Base-by-base conservation (phyloP, 2,329 filamentous ascomycete genomes). In the Davidsoniella australis region DNA sequence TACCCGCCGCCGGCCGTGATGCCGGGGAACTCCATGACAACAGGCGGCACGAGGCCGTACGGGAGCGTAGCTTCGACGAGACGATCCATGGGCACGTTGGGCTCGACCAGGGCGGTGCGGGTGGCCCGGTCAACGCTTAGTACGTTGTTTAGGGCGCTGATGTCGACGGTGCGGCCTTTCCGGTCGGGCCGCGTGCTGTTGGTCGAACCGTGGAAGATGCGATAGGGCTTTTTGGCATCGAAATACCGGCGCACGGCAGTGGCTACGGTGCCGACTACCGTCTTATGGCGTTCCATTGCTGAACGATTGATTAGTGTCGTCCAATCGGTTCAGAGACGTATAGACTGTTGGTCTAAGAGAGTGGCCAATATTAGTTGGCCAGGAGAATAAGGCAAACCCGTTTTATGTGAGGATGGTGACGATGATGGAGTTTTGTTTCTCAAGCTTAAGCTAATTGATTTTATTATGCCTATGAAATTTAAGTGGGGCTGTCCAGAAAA, bases 1-100 rank as follows among this genome's bases (percentile, higher is more conserved):
- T 75, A 85, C 3, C 79, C 80, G 38, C 82, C 81, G 20, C 81
- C 81, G 2, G 76, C 78, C 0, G 81, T 85, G 61, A 85, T 85
- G 33, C 80, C 81, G 0, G 80, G 80, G 56, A 85, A 85, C 61
- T 85, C 81, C 76, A 82, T 83, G 20, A 85, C 79, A 2, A 85
- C 76, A 2, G 78, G 79, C 0, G 81, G 80, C 2, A 85, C 69
- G 2, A 85, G 69, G 23, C 76, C 76, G 58, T 81, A 67, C n/a
- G 66, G 66, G 39, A 85, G 66, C 1, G 80, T 84, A 23, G 68
- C 66, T 58, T 78, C 75, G 46, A 84, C 78, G 16, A 86, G 71
- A 0, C 68, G 64, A 62, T 85, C 81, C 80, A 86, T 84, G 23
- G 80, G 73, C 9, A 85, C 81, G 57, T 85, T 86, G 47, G 82